These are phyloP conservation scores for Ochetophila trinervis DNA, from an alignment of 306 rosid genomes.

Conservation along the genomic window DNA sequence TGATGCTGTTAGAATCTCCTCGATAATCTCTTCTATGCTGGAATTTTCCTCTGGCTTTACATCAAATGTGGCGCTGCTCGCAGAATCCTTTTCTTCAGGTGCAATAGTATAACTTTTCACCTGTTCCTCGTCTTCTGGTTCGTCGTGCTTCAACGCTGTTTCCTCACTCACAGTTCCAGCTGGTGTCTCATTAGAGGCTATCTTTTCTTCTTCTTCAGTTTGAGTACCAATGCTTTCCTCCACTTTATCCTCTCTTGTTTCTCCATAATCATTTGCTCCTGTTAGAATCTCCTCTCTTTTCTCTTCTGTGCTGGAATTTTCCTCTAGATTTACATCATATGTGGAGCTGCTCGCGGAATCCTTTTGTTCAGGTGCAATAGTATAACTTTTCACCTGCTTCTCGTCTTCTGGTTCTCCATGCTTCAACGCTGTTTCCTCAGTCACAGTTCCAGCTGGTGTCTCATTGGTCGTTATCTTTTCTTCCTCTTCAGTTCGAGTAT, in stretches of 20 bases:
- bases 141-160: slow-evolving; percentile 14
- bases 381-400: slow-evolving; percentile 5
- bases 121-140: slow-evolving; percentile 13
- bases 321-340: not conserved
- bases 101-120: slow-evolving; percentile 3
- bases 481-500: not conserved
- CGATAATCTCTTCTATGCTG: not conserved
- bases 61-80: not conserved
- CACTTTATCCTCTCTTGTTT: not conserved
- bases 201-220: not conserved
- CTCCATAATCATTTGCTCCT: not conserved
- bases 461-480: not conserved
- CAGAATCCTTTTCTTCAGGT: not conserved
- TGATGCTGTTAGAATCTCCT: not conserved
- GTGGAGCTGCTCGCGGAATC: not conserved
- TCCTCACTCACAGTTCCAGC: slow-evolving; percentile 2
- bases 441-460: not conserved
- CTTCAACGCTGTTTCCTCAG: slow-evolving; percentile 13
- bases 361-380: not conserved
- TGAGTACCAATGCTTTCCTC: not conserved
- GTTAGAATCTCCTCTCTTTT: not conserved
- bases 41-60: not conserved
- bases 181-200: not conserved
- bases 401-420: slow-evolving; percentile 15
- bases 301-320: slow-evolving; percentile 2